A percentile compares a stretch with the other conserved stretches of the same genome.
phyloP scores from a whole-genome alignment of 139 green algal genomes.

The Coelastrella sp. region DNA sequence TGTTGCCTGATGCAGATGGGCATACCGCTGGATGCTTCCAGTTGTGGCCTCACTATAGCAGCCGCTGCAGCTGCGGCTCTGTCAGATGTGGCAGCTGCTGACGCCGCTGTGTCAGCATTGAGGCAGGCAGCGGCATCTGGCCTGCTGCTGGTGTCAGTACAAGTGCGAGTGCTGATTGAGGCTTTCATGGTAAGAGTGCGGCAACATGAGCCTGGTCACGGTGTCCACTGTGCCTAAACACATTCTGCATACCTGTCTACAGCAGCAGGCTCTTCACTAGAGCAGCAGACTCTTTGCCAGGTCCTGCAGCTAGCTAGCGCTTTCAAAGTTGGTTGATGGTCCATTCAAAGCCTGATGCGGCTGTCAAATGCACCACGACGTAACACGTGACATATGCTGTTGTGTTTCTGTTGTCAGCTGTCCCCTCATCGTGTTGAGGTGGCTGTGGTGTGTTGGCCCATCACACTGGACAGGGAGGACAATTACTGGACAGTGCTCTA shows the following conservation, averaged over 20 bases:
- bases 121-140: slow-evolving; percentile 18
- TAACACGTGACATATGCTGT: neutral
- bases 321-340: no score
- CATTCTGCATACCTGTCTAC: neutral
- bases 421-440: slow-evolving; percentile 65
- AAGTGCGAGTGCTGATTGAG: slow-evolving; percentile 51
- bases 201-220: neutral
- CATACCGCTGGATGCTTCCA: slow-evolving; percentile 23
- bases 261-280: neutral
- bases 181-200: slow-evolving; percentile 38
- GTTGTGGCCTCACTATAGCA: neutral
- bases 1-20: slow-evolving; percentile 38
- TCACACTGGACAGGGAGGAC: slow-evolving; percentile 64
- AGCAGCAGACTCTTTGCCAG: neutral
- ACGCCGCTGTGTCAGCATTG: slow-evolving; percentile 16
- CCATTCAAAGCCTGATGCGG: neutral
- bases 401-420: neutral
- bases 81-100: slow-evolving; percentile 10
- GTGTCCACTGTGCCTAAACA: neutral
- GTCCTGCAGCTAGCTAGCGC: neutral
- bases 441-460: slow-evolving; percentile 59
- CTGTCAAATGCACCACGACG: neutral
- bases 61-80: slow-evolving; percentile 17
- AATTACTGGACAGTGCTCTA: slow-evolving; percentile 69
- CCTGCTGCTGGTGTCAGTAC: slow-evolving; percentile 35